phyloP scores from a whole-genome alignment of 2,329 filamentous ascomycete genomes.

The Herpotrichia juniperi region DNA sequence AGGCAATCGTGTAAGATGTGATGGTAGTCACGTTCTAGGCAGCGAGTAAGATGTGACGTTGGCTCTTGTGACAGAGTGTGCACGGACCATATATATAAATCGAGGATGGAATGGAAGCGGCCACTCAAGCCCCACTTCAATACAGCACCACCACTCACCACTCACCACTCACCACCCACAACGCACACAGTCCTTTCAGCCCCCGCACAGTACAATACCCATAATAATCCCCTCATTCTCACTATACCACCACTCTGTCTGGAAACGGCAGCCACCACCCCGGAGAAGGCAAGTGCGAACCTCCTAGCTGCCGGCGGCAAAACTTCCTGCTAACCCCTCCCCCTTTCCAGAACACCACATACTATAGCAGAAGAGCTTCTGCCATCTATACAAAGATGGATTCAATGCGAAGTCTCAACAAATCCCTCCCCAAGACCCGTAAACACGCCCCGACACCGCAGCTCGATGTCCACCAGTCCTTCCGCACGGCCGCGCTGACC shows the following conservation, averaged over 20 bases:
- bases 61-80: too few relatives aligned
- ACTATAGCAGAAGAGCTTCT: background rate
- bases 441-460: constrained; percentile 35
- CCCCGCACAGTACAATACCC: background rate
- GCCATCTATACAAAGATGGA: constrained; percentile 32
- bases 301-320: constrained; percentile 1
- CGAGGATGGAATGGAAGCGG: background rate
- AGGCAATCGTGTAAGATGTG: too few relatives aligned
- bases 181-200: background rate
- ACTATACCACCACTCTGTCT: background rate
- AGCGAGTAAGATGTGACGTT: too few relatives aligned
- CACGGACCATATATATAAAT: too few relatives aligned
- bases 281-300: background rate
- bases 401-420: constrained; percentile 50
- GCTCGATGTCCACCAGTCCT: constrained; percentile 75
- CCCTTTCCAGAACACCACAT: background rate
- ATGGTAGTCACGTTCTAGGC: too few relatives aligned
- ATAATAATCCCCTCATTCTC: background rate
- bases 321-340: background rate
- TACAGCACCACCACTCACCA: background rate
- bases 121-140: constrained; percentile 1
- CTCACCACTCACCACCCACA: background rate
- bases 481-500: constrained; percentile 89
- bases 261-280: background rate
- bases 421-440: constrained; percentile 44